phyloP scores from a whole-genome alignment of 768 basidiomycete species.

The Hericium rajendrae region DNA sequence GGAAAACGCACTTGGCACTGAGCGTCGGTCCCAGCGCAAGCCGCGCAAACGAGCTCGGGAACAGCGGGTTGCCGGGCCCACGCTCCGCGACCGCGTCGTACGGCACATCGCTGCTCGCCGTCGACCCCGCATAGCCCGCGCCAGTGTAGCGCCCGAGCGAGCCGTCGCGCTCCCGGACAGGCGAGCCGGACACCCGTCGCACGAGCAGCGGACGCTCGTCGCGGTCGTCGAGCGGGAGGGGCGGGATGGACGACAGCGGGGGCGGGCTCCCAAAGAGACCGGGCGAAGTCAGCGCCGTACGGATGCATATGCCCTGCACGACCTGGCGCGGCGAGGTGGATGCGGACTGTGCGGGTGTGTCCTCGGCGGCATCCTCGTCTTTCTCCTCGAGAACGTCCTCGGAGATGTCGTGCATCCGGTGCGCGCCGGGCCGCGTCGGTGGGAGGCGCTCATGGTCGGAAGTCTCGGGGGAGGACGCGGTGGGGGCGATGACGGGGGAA shows the following conservation, averaged over 20 bases:
- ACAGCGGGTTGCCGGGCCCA: conserved; percentile 65
- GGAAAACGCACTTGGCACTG: conserved; percentile 34
- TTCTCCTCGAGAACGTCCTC: conserved; percentile 10
- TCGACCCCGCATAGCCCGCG: conserved; percentile 10
- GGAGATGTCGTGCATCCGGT: conserved; percentile 20
- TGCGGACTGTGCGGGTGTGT: not conserved
- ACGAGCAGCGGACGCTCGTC: not conserved
- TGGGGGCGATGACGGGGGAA: conserved; percentile 42
- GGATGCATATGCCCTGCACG: conserved; percentile 51
- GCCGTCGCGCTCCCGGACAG: not conserved
- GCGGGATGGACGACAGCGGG: conserved; percentile 15
- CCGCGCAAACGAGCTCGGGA: conserved; percentile 72
- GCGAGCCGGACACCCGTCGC: not conserved
- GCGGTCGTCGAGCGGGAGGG: conserved; percentile 12
- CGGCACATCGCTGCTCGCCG: conserved; percentile 17
- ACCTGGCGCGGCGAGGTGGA: not conserved
- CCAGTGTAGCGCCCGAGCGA: conserved; percentile 3
- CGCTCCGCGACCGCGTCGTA: conserved; percentile 55
- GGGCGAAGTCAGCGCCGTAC: conserved; percentile 30
- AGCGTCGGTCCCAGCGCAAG: conserved; percentile 60
- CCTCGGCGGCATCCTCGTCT: conserved; percentile 2
- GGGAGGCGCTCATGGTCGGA: conserved; percentile 13
- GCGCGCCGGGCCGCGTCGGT: conserved; percentile 30
- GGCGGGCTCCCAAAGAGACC: conserved; percentile 10
- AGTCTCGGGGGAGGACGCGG: not conserved